Conservation (phyloP, 2,329 filamentous ascomycete species). For the Aspergillus candidus region DNA sequence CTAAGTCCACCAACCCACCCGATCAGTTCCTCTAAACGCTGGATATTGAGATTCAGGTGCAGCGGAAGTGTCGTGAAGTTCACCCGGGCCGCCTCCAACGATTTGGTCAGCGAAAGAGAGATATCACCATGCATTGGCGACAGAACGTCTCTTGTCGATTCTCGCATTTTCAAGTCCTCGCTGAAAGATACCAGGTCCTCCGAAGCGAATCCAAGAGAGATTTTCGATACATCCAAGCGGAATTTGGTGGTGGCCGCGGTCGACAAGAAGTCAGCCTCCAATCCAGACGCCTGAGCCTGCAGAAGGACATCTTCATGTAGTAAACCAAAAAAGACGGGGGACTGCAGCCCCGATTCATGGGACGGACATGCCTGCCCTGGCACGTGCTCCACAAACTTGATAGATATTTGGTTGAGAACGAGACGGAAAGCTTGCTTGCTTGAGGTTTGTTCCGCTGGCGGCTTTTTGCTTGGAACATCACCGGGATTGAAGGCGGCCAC, state of each 20-base stretch:
- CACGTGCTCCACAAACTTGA: constrained; percentile 36
- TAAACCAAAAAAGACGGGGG: constrained; percentile 15
- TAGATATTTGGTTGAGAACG: constrained; percentile 23
- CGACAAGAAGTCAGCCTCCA: constrained; percentile 20
- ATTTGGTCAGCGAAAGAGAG: constrained; percentile 30
- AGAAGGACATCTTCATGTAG: constrained; percentile 30
- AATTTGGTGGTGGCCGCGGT: constrained; percentile 20
- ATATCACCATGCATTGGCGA: constrained; percentile 36
- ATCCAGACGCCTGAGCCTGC: constrained; percentile 21
- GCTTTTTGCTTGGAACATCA: constrained; percentile 4
- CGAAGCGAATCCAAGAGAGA: constrained; percentile 44
- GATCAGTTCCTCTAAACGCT: constrained; percentile 77
- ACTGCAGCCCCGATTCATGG: constrained; percentile 8
- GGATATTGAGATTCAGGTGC: constrained; percentile 68
- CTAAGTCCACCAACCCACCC: constrained; percentile 87
- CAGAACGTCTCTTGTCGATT: constrained; percentile 38
- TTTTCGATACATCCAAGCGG: constrained; percentile 34
- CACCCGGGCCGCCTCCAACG: constrained; percentile 34
- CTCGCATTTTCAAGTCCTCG: constrained; percentile 41
- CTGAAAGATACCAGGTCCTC: constrained; percentile 50
- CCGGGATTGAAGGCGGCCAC: constrained; percentile 15
- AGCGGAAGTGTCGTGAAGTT: constrained; percentile 72
- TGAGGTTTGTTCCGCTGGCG: constrained; percentile 5
- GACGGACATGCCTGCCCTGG: constrained; percentile 22
- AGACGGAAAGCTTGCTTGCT: constrained; percentile 18